Percentiles rank a stretch among this genome's conserved stretches.
These are phyloP conservation scores for Ganoderma lucidum DNA, from an alignment of 1,284 basidiomycete species.

Conservation along the genomic window DNA sequence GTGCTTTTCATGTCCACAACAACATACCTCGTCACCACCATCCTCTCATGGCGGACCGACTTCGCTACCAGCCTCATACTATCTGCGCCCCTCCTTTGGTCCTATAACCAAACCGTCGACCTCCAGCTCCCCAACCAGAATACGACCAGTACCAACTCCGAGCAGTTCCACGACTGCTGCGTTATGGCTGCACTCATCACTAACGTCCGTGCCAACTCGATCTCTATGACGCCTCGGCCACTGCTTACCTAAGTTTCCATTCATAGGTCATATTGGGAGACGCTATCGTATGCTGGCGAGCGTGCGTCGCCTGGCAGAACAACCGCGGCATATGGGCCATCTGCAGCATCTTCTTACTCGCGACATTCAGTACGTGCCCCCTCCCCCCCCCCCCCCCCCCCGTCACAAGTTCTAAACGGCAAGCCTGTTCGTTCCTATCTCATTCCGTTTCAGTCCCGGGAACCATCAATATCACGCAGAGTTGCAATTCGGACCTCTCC, in stretches of 20 bases:
- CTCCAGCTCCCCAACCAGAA: background rate
- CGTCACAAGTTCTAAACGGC: no score
- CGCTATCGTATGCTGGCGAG: conserved; percentile 6
- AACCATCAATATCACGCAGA: background rate
- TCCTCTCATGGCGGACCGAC: background rate
- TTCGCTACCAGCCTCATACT: background rate
- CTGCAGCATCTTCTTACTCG: background rate
- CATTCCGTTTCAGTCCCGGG: background rate
- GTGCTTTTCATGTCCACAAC: background rate
- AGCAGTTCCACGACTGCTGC: no score
- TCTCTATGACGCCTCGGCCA: background rate
- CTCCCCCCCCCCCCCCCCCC: no score
- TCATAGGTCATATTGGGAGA: background rate
- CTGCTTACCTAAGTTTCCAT: background rate
- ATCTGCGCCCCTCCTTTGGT: background rate
- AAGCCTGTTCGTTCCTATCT: no score
- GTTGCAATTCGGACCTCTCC: background rate
- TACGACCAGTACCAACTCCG: background rate
- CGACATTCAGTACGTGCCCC: background rate
- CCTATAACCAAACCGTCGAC: background rate
- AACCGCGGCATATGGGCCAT: background rate
- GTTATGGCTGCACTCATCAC: background rate
- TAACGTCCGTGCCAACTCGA: background rate
- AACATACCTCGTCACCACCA: background rate
- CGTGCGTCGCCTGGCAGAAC: background rate